phyloP scores from a whole-genome alignment of 164 flowering plant genomes.

The Euptelea pleiosperma region DNA sequence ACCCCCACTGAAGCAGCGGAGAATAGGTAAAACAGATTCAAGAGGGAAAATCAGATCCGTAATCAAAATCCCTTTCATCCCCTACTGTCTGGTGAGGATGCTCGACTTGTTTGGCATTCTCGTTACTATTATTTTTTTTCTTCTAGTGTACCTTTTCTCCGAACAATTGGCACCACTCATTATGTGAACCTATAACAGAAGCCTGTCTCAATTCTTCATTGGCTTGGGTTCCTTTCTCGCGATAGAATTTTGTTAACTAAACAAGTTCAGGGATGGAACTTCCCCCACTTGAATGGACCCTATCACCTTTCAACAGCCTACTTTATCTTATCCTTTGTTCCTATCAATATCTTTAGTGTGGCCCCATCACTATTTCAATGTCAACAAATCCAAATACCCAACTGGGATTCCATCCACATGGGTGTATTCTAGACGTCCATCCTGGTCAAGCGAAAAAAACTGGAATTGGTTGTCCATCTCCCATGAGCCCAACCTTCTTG shows the following conservation, averaged over 20 bases:
- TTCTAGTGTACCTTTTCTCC: not conserved
- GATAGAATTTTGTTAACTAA: not conserved
- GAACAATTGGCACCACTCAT: not conserved
- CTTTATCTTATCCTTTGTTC: no score
- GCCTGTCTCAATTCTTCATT: no score
- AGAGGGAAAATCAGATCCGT: not conserved
- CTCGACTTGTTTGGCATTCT: not conserved
- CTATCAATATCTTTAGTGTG: conserved; percentile 4
- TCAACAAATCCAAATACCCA: not conserved
- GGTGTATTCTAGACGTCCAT: not conserved
- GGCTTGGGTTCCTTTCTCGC: conserved; percentile 4
- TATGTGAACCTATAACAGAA: not conserved
- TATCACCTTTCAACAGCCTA: no score
- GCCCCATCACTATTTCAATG: not conserved
- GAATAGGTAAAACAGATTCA: conserved; percentile 1
- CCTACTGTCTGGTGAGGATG: not conserved
- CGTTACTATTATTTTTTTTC: not conserved
- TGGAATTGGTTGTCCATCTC: not conserved
- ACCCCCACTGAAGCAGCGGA: conserved; percentile 72
- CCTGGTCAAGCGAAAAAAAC: not conserved
- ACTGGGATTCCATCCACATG: not conserved
- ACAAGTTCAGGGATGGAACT: not conserved
- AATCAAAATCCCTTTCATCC: not conserved
- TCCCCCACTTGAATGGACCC: not conserved
- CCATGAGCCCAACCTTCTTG: not conserved